Base-by-base conservation (phyloP, 108 stramenopile species). In the Skeletonema grethae region DNA sequence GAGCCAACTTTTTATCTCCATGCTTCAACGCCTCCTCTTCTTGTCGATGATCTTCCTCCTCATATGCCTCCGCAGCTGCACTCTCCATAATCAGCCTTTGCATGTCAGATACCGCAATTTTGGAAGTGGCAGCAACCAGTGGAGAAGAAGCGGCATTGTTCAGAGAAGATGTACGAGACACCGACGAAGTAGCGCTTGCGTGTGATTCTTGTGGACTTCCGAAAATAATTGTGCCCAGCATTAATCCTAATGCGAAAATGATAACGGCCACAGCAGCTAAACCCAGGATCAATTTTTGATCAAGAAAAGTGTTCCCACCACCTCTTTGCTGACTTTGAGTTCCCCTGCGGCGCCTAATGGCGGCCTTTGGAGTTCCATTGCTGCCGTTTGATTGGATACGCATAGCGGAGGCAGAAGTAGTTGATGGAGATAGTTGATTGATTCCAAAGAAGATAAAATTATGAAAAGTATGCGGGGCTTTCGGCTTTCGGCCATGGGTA, bases 41-140 rank as follows among this genome's bases (percentile, higher is more conserved):
- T 57, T 41, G 18, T 30, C 53, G 25, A 11, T 46, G 61, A 13
- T 73, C 53, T 18, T 69, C 41, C 59, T 63, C 20, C 29, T 80
- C 79, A 31, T 65, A 46, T 12, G 43, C 38, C 34, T 80, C 79
- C 38, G 79, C 79, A 24, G 50, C 16, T 28, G 79, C 79, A 29
- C 46, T 55, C 48, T 80, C 72, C 30, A 69, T 66, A 24, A 80
- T 80, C 7, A 80, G 67, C 22, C 63, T 69, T 64, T 80, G 79
- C 15, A 80, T 48, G 16, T 77, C 55, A 3, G 43, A 48, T 9
- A 55, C 22, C 16, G 55, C 25, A 15, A 68, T 43, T 57, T 65
- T 69, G 43, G 67, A 63, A 3, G 67, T 69, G 24, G 72, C 72
- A 2, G 72, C 79, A 29, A 58, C 48, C 34, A 73, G 45, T 7